phyloP scores from a whole-genome alignment of 2,329 filamentous ascomycete species.

The Diaporthe caulivora region DNA sequence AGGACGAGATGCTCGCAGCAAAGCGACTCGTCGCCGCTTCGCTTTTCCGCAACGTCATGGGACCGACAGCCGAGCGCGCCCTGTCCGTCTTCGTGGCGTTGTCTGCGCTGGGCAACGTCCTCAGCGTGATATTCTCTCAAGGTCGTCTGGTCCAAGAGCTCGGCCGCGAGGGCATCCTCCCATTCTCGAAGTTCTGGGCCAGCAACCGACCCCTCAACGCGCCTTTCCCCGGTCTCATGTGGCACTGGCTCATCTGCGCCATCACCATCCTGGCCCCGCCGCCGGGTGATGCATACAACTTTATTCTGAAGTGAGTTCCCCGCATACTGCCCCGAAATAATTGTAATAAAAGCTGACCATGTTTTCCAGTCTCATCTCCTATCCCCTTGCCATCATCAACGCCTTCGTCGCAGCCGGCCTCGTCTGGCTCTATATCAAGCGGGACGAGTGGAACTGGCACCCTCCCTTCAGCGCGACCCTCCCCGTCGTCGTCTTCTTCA shows the following conservation, averaged over 20 bases:
- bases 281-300: slow-evolving; percentile 75
- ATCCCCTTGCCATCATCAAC: slow-evolving; percentile 59
- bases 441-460: slow-evolving; percentile 54
- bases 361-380: neutral
- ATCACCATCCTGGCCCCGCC: slow-evolving; percentile 76
- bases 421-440: slow-evolving; percentile 70
- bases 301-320: slow-evolving; percentile 69
- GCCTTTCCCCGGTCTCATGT: slow-evolving; percentile 74
- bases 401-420: slow-evolving; percentile 72
- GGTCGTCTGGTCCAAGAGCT: slow-evolving; percentile 54
- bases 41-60: slow-evolving; percentile 76
- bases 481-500: slow-evolving; percentile 67
- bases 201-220: slow-evolving; percentile 76
- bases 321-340: no score
- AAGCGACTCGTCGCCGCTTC: slow-evolving; percentile 77
- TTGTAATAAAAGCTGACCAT: neutral
- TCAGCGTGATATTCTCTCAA: slow-evolving; percentile 78
- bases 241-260: slow-evolving; percentile 77
- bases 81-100: slow-evolving; percentile 64
- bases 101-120: slow-evolving; percentile 78
- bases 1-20: slow-evolving; percentile 75
- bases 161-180: slow-evolving; percentile 30
- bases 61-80: slow-evolving; percentile 53
- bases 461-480: slow-evolving; percentile 76
- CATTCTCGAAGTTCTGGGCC: slow-evolving; percentile 63